Evolutionary conservation across 108 stramenopile genomes (phyloP).

Genomic region (Pseudonitzschia multiseries): DNA sequence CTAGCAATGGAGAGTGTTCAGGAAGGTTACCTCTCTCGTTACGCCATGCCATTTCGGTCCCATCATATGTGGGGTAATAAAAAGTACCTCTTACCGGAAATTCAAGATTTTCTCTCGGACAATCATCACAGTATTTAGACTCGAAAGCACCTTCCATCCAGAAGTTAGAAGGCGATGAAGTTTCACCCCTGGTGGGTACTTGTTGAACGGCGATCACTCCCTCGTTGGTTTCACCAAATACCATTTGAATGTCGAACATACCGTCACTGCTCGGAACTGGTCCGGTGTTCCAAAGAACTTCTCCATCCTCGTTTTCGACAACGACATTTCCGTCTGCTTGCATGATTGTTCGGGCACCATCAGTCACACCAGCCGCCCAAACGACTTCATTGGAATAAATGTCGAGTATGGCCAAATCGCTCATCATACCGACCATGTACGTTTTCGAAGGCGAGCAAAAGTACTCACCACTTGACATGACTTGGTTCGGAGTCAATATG

Average conservation of each 20-base stretch:
- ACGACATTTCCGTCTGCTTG: conserved; percentile 1
- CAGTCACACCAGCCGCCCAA: conserved; percentile 3
- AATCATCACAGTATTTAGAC: not conserved
- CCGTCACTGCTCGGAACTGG: not conserved
- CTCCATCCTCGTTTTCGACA: not conserved
- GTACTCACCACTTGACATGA: not conserved
- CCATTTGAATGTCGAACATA: not conserved
- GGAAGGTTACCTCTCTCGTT: conserved; percentile 1
- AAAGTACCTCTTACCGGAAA: conserved; percentile 25
- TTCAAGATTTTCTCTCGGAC: not conserved
- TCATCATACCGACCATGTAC: conserved; percentile 8
- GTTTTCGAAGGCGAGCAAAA: conserved; percentile 16
- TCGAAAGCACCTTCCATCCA: conserved; percentile 19
- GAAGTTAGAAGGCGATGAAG: not conserved
- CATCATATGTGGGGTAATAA: conserved; percentile 18
- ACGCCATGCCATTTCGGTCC: conserved; percentile 22
- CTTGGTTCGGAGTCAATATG: conserved; percentile 12
- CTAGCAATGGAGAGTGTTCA: conserved; percentile 6
- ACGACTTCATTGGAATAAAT: not conserved
- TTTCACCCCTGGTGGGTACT: not conserved
- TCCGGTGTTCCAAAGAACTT: conserved; percentile 24
- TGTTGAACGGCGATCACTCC: conserved; percentile 7
- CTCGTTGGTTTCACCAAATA: conserved; percentile 1
- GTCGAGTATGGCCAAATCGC: conserved; percentile 13
- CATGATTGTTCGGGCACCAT: not conserved